Evolutionary conservation across 73 alveolate genomes (phyloP).

Genomic region (Paraurostyla sp.): DNA sequence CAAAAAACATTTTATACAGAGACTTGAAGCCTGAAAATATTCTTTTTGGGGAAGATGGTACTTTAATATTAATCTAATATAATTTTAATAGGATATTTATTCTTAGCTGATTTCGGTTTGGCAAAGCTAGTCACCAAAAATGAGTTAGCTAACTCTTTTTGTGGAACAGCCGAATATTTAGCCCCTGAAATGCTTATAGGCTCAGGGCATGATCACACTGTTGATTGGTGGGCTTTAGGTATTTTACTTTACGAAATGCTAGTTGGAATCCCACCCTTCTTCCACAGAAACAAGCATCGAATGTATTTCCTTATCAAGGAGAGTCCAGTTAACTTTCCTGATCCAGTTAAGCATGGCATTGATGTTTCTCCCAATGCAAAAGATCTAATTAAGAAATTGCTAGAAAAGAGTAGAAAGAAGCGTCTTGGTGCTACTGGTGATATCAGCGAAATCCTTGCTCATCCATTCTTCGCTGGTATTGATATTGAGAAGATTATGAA

Average conservation of each 20-base stretch:
- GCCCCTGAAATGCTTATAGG: slow-evolving; percentile 96
- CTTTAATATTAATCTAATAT: too few species aligned
- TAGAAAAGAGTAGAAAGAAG: slow-evolving; percentile 85
- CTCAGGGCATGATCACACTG: slow-evolving; percentile 92
- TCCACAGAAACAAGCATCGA: slow-evolving; percentile 85
- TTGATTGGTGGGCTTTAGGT: slow-evolving; percentile 98
- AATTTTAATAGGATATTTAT: too few species aligned
- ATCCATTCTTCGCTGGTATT: slow-evolving; percentile 88
- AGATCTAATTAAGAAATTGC: slow-evolving; percentile 84
- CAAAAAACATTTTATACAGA: slow-evolving; percentile 88
- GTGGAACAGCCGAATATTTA: slow-evolving; percentile 97
- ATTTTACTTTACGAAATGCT: slow-evolving; percentile 92
- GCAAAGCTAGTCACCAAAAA: slow-evolving; percentile 86
- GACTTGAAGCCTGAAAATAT: slow-evolving; percentile 98
- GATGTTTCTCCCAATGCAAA: slow-evolving; percentile 85
- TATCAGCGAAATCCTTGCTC: slow-evolving; percentile 76
- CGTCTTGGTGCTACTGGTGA: slow-evolving; percentile 92
- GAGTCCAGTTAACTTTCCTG: slow-evolving; percentile 90
- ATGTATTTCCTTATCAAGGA: slow-evolving; percentile 91
- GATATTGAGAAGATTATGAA: slow-evolving; percentile 75
- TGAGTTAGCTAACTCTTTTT: slow-evolving; percentile 87
- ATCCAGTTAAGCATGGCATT: slow-evolving; percentile 77
- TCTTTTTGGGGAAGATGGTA: slow-evolving; percentile 94
- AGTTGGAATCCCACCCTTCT: slow-evolving; percentile 97
- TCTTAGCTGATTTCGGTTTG: slow-evolving; percentile 96